Percentiles rank a stretch among this genome's conserved stretches.
phyloP scores from a whole-genome alignment of 1,139 yeast genomes.

The Sugiyamaella paludigena region DNA sequence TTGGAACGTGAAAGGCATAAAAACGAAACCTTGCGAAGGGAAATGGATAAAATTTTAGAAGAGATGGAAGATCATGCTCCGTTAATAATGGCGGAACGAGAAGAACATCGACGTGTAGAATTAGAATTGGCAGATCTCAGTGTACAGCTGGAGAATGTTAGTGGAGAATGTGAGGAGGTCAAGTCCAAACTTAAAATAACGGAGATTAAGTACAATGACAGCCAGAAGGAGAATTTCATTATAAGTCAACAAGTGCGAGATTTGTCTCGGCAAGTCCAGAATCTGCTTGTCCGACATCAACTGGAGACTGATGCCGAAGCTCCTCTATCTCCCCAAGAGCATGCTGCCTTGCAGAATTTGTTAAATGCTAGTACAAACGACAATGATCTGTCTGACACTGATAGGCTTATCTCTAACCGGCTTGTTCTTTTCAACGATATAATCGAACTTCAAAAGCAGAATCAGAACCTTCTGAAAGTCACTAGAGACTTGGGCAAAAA shows the following conservation, averaged over 20 bases:
- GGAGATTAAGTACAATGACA: constrained; percentile 28
- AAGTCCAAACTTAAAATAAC: constrained; percentile 34
- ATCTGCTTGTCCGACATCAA: constrained; percentile 64
- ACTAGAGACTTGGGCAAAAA: constrained; percentile 68
- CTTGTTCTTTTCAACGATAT: constrained; percentile 67
- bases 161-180: constrained; percentile 44
- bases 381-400: constrained; percentile 60
- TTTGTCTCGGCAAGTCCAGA: constrained; percentile 75
- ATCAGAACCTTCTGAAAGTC: constrained; percentile 64
- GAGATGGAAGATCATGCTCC: constrained; percentile 86
- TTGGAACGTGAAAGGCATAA: constrained; percentile 68
- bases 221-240: constrained; percentile 38
- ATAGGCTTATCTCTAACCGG: constrained; percentile 65
- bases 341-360: constrained; percentile 48
- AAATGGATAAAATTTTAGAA: constrained; percentile 64
- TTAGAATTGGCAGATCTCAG: constrained; percentile 52
- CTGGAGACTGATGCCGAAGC: constrained; percentile 49
- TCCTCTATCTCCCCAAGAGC: constrained; percentile 60
- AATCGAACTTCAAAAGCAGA: constrained; percentile 67
- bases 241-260: constrained; percentile 61
- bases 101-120: constrained; percentile 50
- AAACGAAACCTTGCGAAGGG: constrained; percentile 66
- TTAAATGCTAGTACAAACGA: constrained; percentile 35
- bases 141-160: constrained; percentile 46
- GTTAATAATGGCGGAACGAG: constrained; percentile 63